These are phyloP conservation scores for Rhodotorula sp. DNA, from an alignment of 1,284 basidiomycete genomes.

Conservation along the genomic window DNA sequence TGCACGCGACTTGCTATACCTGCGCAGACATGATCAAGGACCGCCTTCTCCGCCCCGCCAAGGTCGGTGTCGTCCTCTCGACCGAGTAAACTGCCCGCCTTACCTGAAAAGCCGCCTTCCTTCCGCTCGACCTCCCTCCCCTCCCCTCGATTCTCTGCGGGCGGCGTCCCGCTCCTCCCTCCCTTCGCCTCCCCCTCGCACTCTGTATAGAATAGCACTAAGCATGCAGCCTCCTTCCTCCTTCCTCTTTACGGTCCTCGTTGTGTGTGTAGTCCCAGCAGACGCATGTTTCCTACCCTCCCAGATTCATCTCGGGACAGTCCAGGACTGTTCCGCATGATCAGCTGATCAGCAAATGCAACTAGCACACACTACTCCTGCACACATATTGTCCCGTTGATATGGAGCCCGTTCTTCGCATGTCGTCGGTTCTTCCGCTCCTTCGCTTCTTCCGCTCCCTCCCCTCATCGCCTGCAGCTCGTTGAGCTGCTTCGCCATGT, in stretches of 20 bases:
- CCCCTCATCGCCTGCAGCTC: neutral
- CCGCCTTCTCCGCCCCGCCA: slow-evolving; percentile 85
- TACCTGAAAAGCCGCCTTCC: neutral
- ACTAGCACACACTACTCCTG: slow-evolving; percentile 1
- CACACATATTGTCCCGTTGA: too few species aligned
- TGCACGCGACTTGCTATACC: neutral
- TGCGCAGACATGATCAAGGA: slow-evolving; percentile 75
- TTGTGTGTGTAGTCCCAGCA: neutral
- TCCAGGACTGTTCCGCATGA: too few species aligned
- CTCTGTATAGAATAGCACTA: slow-evolving; percentile 11
- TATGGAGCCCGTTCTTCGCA: neutral
- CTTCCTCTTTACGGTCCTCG: neutral
- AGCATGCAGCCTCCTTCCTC: neutral
- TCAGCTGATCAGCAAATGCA: slow-evolving; percentile 2
- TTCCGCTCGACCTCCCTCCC: neutral
- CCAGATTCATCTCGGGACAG: neutral
- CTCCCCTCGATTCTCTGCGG: neutral
- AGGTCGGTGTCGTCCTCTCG: slow-evolving; percentile 79
- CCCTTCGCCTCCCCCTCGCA: neutral
- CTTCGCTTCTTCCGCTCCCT: neutral
- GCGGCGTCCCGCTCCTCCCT: neutral
- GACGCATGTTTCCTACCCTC: neutral
- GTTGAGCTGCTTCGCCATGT: neutral
- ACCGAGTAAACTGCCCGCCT: slow-evolving; percentile 12
- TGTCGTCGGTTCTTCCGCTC: neutral